A percentile compares a stretch with the other conserved stretches of the same genome.
Evolutionary conservation across 2,329 filamentous ascomycete genomes (phyloP).

Genomic region (Mycosphaerella arachidis): DNA sequence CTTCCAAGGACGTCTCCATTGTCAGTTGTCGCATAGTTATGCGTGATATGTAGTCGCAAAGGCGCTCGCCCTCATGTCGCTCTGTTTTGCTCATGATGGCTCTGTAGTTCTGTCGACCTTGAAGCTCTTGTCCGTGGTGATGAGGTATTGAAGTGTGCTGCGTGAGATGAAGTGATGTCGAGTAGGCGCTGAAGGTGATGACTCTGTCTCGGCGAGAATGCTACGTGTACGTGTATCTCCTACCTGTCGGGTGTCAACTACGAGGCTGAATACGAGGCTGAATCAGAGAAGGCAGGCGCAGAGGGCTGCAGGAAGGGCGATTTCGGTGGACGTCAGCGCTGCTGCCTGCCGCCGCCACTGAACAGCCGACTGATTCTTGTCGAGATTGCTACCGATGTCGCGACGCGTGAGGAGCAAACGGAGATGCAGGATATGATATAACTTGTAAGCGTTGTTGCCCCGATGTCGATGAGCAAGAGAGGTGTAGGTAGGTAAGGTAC

Average conservation of each 20-base stretch:
- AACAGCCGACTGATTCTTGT: too few species aligned
- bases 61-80: background rate
- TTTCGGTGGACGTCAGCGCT: too few species aligned
- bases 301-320: too few species aligned
- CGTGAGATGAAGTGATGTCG: background rate
- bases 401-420: too few species aligned
- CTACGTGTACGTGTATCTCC: background rate
- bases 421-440: too few species aligned
- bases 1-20: slow-evolving; percentile 6
- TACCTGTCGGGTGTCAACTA: background rate
- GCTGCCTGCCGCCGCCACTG: too few species aligned
- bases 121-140: background rate
- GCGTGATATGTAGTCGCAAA: background rate
- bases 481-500: too few species aligned
- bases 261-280: background rate
- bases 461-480: too few species aligned
- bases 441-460: too few species aligned
- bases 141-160: background rate
- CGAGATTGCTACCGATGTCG: too few species aligned
- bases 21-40: slow-evolving; percentile 6
- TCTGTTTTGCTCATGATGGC: background rate
- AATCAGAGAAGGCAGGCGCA: too few species aligned
- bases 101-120: background rate
- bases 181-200: background rate
- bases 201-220: background rate